A percentile compares a stretch with the other conserved stretches of the same genome.
Evolutionary conservation across 2,329 filamentous ascomycete genomes (phyloP).

Genomic region (Aspergillus uvarum): DNA sequence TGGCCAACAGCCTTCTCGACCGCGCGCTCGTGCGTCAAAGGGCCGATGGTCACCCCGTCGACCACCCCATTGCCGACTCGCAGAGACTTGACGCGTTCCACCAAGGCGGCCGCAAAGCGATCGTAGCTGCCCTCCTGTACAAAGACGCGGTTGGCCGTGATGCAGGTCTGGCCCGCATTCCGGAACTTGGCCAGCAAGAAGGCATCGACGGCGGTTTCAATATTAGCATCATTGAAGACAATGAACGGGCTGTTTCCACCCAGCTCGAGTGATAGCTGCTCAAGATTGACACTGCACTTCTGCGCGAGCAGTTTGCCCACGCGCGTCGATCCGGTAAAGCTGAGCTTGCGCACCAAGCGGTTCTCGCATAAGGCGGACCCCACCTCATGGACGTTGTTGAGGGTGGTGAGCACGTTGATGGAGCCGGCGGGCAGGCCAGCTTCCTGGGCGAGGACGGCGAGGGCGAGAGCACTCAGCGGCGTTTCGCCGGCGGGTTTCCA

Average conservation of each 20-base stretch:
- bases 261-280: no score
- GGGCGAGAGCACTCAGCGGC: slow-evolving; percentile 32
- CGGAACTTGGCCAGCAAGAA: no score
- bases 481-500: slow-evolving; percentile 38
- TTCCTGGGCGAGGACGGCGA: slow-evolving; percentile 25
- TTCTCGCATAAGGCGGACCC: slow-evolving; percentile 9
- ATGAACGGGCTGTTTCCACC: no score
- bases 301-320: slow-evolving; percentile 7
- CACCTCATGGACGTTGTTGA: slow-evolving; percentile 7
- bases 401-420: slow-evolving; percentile 21
- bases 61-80: slow-evolving; percentile 9
- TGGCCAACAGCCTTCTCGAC: slow-evolving; percentile 56
- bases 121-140: no score
- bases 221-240: no score
- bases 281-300: no score
- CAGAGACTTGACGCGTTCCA: background rate
- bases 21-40: slow-evolving; percentile 9
- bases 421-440: slow-evolving; percentile 35
- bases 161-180: no score
- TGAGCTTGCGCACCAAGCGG: slow-evolving; percentile 9
- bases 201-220: no score
- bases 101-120: no score
- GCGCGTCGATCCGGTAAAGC: slow-evolving; percentile 15
- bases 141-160: no score
- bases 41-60: slow-evolving; percentile 6